These are phyloP conservation scores for Mimosa pudica DNA, from an alignment of 306 rosid species.

Conservation along the genomic window DNA sequence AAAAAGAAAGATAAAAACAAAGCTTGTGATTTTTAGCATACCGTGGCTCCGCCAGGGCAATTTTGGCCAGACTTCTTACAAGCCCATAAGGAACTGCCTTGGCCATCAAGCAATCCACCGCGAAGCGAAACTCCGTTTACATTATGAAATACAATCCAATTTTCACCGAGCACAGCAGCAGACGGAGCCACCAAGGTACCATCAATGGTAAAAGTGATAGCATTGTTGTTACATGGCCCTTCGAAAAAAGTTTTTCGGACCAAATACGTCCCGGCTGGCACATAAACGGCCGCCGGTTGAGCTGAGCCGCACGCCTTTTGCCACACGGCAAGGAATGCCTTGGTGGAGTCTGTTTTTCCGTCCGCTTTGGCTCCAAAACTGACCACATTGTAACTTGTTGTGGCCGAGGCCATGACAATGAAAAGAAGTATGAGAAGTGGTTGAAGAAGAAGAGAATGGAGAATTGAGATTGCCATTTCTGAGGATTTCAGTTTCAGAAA, in stretches of 20 bases:
- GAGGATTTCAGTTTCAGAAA: background rate
- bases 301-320: conserved; percentile 40
- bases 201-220: conserved; percentile 42
- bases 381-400: conserved; percentile 39
- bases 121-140: conserved; percentile 46
- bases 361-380: conserved; percentile 52
- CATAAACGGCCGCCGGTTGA: conserved; percentile 17
- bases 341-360: conserved; percentile 42
- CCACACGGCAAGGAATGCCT: conserved; percentile 50
- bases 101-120: conserved; percentile 58
- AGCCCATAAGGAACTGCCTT: conserved; percentile 51
- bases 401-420: background rate
- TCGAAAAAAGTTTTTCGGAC: conserved; percentile 18
- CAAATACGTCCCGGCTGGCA: conserved; percentile 51
- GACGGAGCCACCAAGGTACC: conserved; percentile 59
- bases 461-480: background rate
- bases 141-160: conserved; percentile 44
- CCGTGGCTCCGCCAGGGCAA: conserved; percentile 60
- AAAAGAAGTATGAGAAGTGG: background rate
- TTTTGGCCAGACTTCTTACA: conserved; percentile 45
- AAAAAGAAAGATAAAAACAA: background rate
- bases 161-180: conserved; percentile 21
- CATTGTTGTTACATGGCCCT: conserved; percentile 33
- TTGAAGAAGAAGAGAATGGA: background rate
- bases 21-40: background rate